These are phyloP conservation scores for Eucalyptus tenuipes DNA, from an alignment of 345 rosid genomes.

Conservation along the genomic window DNA sequence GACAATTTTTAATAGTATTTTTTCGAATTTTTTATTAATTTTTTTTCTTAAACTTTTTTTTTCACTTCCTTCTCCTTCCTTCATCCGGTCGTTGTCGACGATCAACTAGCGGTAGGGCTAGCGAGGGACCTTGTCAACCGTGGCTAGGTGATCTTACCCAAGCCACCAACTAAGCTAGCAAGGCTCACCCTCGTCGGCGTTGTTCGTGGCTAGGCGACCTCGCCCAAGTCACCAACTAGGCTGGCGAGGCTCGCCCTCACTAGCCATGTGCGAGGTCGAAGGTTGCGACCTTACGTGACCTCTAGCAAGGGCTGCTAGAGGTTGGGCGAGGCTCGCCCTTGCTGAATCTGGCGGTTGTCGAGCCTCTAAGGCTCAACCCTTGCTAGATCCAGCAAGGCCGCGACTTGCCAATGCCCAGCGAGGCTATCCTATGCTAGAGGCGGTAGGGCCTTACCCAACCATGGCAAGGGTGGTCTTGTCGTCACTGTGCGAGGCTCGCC, in stretches of 20 bases:
- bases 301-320: accelerated
- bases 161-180: no score
- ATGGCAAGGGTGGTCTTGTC: no score
- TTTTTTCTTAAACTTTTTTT: accelerated
- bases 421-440: accelerated
- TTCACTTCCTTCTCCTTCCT: no score
- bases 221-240: accelerated
- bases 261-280: accelerated
- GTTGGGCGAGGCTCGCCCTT: no score
- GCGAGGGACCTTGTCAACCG: accelerated
- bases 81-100: accelerated
- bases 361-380: no score
- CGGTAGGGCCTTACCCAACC: accelerated
- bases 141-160: no score
- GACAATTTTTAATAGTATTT: no score
- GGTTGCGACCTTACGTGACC: accelerated
- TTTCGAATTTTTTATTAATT: no score
- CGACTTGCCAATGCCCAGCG: accelerated
- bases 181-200: accelerated
- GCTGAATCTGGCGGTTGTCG: accelerated
- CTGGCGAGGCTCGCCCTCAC: no score
- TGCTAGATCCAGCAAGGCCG: no score
- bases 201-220: accelerated
- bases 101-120: no score
- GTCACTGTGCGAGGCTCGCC: accelerated